Conservation (phyloP, 352 stramenopile genomes). For the Phytophthora cactorum region DNA sequence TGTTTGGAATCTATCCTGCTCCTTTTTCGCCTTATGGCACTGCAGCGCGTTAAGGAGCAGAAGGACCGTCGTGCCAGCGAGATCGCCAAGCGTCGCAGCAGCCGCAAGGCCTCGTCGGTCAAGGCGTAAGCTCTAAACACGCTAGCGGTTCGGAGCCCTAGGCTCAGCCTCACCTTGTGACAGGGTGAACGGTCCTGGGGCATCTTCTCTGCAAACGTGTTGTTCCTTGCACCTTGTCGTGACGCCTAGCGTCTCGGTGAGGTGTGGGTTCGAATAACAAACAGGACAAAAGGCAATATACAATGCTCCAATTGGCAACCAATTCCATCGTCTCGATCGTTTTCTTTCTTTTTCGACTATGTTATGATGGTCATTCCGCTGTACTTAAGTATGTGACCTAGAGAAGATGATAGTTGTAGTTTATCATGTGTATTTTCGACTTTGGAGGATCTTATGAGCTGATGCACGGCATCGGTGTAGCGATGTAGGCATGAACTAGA, state of each 20-base stretch:
- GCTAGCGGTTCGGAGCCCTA: conserved; percentile 28
- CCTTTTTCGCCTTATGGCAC: conserved; percentile 94
- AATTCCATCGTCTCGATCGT: background rate
- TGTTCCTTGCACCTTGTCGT: conserved; percentile 25
- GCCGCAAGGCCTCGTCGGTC: conserved; percentile 93
- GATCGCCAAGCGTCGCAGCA: conserved; percentile 98
- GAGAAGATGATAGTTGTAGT: no score
- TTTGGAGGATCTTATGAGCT: background rate
- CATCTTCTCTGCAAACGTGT: conserved; percentile 34
- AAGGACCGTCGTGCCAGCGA: conserved; percentile 97
- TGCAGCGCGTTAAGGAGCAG: conserved; percentile 98
- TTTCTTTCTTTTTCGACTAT: no score
- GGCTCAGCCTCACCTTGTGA: conserved; percentile 19
- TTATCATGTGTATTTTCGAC: background rate
- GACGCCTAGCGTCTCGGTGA: conserved; percentile 11
- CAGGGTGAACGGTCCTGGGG: conserved; percentile 30
- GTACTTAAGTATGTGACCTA: no score
- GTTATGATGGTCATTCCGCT: no score
- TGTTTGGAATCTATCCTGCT: conserved; percentile 71
- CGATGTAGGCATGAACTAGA: background rate
- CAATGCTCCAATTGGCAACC: conserved; percentile 42
- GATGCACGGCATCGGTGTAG: background rate
- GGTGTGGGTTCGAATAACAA: conserved; percentile 42
- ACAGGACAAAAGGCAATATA: conserved; percentile 55
- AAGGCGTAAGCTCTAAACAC: conserved; percentile 79